Percentiles rank a stretch among this genome's conserved stretches.
phyloP scores from a whole-genome alignment of 2,329 filamentous ascomycete genomes.

The Apiospora aurea region DNA sequence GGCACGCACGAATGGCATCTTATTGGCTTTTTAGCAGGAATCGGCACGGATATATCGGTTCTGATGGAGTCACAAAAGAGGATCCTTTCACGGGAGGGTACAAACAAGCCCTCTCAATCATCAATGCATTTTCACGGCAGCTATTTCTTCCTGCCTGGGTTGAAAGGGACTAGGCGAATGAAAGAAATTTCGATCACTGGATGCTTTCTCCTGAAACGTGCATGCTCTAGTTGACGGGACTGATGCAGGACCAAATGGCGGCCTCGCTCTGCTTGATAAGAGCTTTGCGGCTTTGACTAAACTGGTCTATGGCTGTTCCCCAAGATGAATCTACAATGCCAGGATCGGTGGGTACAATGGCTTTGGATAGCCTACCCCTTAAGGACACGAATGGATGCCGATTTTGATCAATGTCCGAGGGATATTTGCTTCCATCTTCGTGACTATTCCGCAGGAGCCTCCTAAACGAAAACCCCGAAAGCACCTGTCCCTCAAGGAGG shows the following conservation, averaged over 20 bases:
- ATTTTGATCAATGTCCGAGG: neutral
- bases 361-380: neutral
- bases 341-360: neutral
- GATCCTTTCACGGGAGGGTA: conserved; percentile 34
- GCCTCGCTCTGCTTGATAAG: neutral
- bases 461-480: neutral
- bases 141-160: conserved; percentile 50
- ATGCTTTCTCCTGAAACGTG: neutral
- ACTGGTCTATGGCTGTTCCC: neutral
- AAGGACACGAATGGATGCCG: neutral
- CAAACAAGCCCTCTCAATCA: conserved; percentile 45
- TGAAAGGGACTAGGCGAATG: conserved; percentile 61
- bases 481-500: neutral
- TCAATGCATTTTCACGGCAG: conserved; percentile 59
- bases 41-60: conserved; percentile 20
- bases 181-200: conserved; percentile 37
- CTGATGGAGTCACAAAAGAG: conserved; percentile 44
- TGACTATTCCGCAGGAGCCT: neutral
- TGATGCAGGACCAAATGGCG: neutral
- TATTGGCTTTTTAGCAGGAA: conserved; percentile 21
- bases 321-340: neutral
- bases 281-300: neutral
- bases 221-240: conserved; percentile 5
- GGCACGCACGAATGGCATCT: conserved; percentile 23
- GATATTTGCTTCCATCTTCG: neutral